Percentiles rank a stretch among this genome's conserved stretches.
Evolutionary conservation across 345 rosid species (phyloP).

Genomic region (Eutrema yunnanense): DNA sequence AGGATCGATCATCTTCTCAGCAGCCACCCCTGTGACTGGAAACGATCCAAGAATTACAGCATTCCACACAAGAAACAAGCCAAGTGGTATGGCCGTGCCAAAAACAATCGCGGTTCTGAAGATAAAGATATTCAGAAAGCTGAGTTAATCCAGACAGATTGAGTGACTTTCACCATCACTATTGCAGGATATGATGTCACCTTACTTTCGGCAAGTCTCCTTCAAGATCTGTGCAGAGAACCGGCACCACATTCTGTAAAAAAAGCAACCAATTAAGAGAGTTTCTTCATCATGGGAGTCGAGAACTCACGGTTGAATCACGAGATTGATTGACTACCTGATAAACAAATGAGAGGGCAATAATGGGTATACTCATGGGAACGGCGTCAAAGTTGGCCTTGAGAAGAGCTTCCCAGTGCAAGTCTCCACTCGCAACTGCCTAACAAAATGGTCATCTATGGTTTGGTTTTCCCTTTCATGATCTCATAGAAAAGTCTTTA

Average conservation of each 20-base stretch:
- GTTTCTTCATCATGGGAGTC: slow-evolving; percentile 9
- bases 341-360: slow-evolving; percentile 88
- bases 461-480: not conserved
- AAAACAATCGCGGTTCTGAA: slow-evolving; percentile 77
- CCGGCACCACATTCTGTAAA: slow-evolving; percentile 87
- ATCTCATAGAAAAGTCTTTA: not conserved
- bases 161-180: not conserved
- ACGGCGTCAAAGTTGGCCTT: slow-evolving; percentile 84
- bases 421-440: slow-evolving; percentile 71
- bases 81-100: slow-evolving; percentile 88
- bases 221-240: slow-evolving; percentile 90
- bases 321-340: slow-evolving; percentile 45
- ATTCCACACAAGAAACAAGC: slow-evolving; percentile 84
- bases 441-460: slow-evolving; percentile 27
- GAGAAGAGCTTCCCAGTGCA: slow-evolving; percentile 73
- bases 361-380: slow-evolving; percentile 97
- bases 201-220: slow-evolving; percentile 95
- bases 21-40: slow-evolving; percentile 31
- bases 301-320: not conserved
- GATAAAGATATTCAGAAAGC: not conserved
- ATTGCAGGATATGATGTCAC: slow-evolving; percentile 36
- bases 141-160: not conserved
- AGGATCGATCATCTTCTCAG: slow-evolving; percentile 58
- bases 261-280: slow-evolving; percentile 7
- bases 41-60: slow-evolving; percentile 81